phyloP scores from a whole-genome alignment of 257 asterid genomes.

The Nicotiana sylvestris region DNA sequence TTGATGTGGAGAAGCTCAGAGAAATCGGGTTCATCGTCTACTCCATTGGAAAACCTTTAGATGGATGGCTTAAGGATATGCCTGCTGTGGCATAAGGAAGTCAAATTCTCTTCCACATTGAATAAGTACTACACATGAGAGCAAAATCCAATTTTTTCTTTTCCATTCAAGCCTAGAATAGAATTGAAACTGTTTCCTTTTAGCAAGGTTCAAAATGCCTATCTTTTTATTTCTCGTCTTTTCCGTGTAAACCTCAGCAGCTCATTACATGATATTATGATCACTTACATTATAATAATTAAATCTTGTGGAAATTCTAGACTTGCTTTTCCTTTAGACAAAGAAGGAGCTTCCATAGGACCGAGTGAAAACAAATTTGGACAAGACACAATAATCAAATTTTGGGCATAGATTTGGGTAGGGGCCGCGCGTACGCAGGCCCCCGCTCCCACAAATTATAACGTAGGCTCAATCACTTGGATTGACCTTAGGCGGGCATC shows the following conservation, averaged over 20 bases:
- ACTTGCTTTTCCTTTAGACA: too few relatives aligned
- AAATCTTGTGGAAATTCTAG: too few relatives aligned
- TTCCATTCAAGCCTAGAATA: neutral
- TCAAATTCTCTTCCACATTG: neutral
- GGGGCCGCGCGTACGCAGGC: slow-evolving; percentile 9
- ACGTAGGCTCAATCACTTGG: slow-evolving; percentile 31
- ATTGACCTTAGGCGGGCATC: slow-evolving; percentile 28
- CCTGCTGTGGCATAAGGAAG: slow-evolving; percentile 18
- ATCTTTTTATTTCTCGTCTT: neutral
- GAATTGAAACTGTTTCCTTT: neutral
- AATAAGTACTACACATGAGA: neutral
- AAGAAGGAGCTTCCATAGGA: too few relatives aligned
- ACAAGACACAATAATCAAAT: neutral
- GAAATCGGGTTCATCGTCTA: slow-evolving; percentile 32
- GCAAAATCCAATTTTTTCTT: neutral
- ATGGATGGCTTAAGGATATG: slow-evolving; percentile 28
- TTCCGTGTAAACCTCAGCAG: neutral
- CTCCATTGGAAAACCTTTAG: slow-evolving; percentile 34
- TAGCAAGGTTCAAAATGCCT: neutral
- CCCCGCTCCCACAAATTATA: slow-evolving; percentile 19
- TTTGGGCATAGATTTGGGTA: neutral
- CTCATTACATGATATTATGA: neutral
- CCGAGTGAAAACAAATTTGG: too few relatives aligned
- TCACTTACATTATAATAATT: neutral
- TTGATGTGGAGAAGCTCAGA: slow-evolving; percentile 23